Percentiles rank a stretch among this genome's conserved stretches.
phyloP scores from a whole-genome alignment of 306 rosid genomes.

The Mucuna pruriens region DNA sequence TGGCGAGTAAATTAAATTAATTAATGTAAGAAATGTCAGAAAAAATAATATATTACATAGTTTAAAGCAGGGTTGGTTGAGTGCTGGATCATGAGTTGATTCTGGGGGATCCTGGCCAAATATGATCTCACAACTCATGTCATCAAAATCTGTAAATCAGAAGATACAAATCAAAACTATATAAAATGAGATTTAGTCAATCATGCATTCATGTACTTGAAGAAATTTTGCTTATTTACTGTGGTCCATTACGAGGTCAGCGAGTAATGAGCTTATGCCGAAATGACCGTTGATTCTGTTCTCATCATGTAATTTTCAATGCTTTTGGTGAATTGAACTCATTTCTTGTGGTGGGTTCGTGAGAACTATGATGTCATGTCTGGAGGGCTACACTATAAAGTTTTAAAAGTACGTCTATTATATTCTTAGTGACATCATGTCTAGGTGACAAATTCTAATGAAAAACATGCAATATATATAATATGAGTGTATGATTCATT shows the following conservation, averaged over 20 bases:
- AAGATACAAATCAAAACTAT: slow-evolving; percentile 23
- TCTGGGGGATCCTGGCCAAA: slow-evolving; percentile 89
- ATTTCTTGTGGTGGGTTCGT: slow-evolving; percentile 29
- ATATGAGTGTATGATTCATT: slow-evolving; percentile 25
- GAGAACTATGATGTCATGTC: slow-evolving; percentile 17
- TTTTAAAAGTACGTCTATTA: neutral
- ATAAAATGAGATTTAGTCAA: slow-evolving; percentile 7
- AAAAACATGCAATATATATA: slow-evolving; percentile 33
- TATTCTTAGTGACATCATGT: neutral
- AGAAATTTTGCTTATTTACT: slow-evolving; percentile 1
- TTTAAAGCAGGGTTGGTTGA: slow-evolving; percentile 88
- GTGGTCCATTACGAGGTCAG: neutral
- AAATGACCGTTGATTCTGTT: slow-evolving; percentile 14
- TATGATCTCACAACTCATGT: slow-evolving; percentile 96
- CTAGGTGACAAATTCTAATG: slow-evolving; percentile 21
- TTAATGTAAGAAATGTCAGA: neutral
- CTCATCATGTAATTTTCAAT: slow-evolving; percentile 29
- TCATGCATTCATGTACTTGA: neutral
- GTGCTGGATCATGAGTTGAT: slow-evolving; percentile 75
- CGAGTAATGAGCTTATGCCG: neutral
- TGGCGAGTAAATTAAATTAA: neutral
- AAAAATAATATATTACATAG: slow-evolving; percentile 58
- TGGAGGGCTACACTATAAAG: neutral
- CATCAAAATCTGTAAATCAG: slow-evolving; percentile 83
- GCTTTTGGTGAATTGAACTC: neutral